Conservation (phyloP, 331 rosid genomes). For the Telfairia occidentalis region DNA sequence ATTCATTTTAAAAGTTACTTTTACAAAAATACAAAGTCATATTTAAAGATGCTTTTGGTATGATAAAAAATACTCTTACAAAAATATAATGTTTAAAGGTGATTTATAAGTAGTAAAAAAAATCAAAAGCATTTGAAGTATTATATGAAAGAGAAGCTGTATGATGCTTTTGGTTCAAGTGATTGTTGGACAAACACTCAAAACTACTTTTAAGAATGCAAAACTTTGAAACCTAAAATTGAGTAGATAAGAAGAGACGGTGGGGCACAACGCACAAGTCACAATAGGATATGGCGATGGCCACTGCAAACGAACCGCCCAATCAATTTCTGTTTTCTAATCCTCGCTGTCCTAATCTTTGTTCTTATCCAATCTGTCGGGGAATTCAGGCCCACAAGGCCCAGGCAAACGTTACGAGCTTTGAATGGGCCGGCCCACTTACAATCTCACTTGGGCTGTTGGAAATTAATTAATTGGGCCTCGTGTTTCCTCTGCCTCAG, state of each 20-base stretch:
- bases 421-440: not conserved
- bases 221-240: too few relatives aligned
- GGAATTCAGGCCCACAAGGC: not conserved
- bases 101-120: too few relatives aligned
- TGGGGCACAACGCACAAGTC: not conserved
- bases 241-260: not conserved
- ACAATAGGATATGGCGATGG: not conserved
- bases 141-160: too few relatives aligned
- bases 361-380: not conserved
- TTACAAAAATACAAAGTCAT: too few relatives aligned
- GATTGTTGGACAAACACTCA: too few relatives aligned
- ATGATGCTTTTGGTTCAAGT: too few relatives aligned
- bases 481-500: not conserved
- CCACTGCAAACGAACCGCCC: not conserved
- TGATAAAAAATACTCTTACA: too few relatives aligned
- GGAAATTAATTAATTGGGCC: not conserved
- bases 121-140: too few relatives aligned
- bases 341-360: constrained; percentile 1
- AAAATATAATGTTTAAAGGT: too few relatives aligned
- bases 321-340: not conserved
- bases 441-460: not conserved
- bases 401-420: not conserved
- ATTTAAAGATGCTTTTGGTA: too few relatives aligned
- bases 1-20: too few relatives aligned
- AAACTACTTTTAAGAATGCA: too few relatives aligned